Base-by-base conservation (phyloP, 305 asterid species). In the Fraxinus sp. region DNA sequence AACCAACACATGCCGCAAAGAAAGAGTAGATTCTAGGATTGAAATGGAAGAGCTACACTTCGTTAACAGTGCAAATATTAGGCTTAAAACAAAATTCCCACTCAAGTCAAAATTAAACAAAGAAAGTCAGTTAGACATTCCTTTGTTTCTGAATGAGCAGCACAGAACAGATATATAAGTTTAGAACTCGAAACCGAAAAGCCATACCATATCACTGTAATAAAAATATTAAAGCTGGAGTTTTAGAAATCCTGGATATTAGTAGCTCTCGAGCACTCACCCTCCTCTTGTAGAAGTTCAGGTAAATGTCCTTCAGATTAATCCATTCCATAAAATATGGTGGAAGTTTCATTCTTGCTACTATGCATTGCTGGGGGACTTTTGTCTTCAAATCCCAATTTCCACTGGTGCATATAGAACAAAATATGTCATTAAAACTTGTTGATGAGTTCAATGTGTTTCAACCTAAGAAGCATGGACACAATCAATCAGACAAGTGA, bases 381-480 rank as follows among this genome's bases (percentile, higher is more conserved):
- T 93, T 92, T 46, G 98, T 94, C 85, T 96, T 96, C 92, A 96
- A 77, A 86, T 96, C 99, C 99, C 99, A 96, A 84, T 93, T 96
- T 82, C 99, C 99, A 82, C 98, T 96, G 77, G 78, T 74, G 73
- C 79, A 85, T 30, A 81, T 8, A 87, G 75, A 76, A 78, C 75
- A 81, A 55, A 39, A 62, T 76, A 81, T 76, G 39, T 79, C 74
- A 84, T 79, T 74, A 72, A 22, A 82, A 79, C 41, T 24, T 20
- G 3, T 41, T 1, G 26, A 52, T 14, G 33, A 74, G 39, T 70
- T 30, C 8, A 30, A 28, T 22, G 24, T 18, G 11, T 62, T 62
- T 62, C 24, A 55, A 55, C 24, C 64, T 55, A 55, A 55, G 24
- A 55, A 55, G 24, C 64, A 55, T n/a, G 64, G 64, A 52, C 24